phyloP scores from a whole-genome alignment of 768 basidiomycete genomes.

The Xerocomellus amylosporus region DNA sequence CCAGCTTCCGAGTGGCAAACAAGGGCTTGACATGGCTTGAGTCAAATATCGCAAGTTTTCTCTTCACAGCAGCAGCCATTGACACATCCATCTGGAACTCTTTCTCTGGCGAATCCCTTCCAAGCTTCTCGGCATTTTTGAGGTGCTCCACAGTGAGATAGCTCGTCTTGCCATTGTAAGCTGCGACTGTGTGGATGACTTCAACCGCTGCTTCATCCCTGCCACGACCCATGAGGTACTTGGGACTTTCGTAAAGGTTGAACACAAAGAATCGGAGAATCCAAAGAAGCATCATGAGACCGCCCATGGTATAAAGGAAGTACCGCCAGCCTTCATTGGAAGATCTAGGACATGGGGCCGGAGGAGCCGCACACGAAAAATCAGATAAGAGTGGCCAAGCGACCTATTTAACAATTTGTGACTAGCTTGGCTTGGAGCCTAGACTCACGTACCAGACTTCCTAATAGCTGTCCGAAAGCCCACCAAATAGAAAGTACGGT shows the following conservation, averaged over 20 bases:
- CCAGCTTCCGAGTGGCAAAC: conserved; percentile 50
- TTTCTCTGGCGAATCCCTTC: conserved; percentile 6
- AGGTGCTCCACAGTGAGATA: conserved; percentile 53
- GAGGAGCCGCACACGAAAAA: conserved; percentile 52
- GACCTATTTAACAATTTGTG: conserved; percentile 37
- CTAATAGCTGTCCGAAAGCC: conserved; percentile 71
- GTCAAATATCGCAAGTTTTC: conserved; percentile 42
- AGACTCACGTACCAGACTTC: conserved; percentile 39
- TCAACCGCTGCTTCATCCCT: conserved; percentile 59
- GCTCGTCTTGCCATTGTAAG: conserved; percentile 52
- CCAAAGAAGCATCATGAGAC: conserved; percentile 63
- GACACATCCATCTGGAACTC: conserved; percentile 33
- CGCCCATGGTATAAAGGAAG: conserved; percentile 71
- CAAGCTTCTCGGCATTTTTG: conserved; percentile 15
- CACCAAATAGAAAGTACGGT: conserved; percentile 79
- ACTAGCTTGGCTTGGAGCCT: neutral
- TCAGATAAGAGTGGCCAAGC: conserved; percentile 75
- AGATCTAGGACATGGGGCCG: conserved; percentile 49
- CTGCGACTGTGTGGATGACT: conserved; percentile 59
- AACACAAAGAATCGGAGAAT: conserved; percentile 64
- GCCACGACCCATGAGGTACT: conserved; percentile 69
- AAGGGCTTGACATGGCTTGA: conserved; percentile 44
- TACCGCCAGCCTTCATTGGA: conserved; percentile 76
- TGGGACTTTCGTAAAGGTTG: conserved; percentile 65
- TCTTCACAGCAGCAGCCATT: conserved; percentile 35